Conservation (phyloP, 2,329 filamentous ascomycete species). For the Pseudopyrenochaeta lycopersici region DNA sequence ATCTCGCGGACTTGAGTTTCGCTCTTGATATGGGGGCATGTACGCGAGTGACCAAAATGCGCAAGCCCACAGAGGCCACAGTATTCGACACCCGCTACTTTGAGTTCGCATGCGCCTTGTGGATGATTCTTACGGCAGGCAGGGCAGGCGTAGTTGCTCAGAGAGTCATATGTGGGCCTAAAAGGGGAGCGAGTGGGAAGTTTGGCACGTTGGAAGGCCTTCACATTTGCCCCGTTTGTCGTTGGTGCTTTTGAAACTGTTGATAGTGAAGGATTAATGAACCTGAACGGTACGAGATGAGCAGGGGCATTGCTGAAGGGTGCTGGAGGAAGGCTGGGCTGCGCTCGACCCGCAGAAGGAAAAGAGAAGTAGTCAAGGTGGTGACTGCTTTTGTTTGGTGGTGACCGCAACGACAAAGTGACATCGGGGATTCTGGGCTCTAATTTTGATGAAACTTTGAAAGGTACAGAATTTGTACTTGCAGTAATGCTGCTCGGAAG, state of each 20-base stretch:
- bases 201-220: slow-evolving; percentile 43
- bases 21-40: slow-evolving; percentile 70
- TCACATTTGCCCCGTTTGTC: slow-evolving; percentile 33
- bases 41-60: slow-evolving; percentile 64
- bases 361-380: no score
- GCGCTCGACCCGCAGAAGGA: not conserved
- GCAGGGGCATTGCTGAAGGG: not conserved
- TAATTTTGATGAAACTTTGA: slow-evolving; percentile 12
- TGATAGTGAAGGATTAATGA: slow-evolving; percentile 1
- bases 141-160: slow-evolving; percentile 52
- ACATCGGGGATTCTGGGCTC: slow-evolving; percentile 7
- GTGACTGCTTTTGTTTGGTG: not conserved
- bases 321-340: not conserved
- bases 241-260: slow-evolving; percentile 6
- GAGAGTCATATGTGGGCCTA: slow-evolving; percentile 28
- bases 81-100: slow-evolving; percentile 65
- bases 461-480: slow-evolving; percentile 17
- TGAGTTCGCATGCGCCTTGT: slow-evolving; percentile 68
- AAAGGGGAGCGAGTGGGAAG: slow-evolving; percentile 39
- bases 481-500: slow-evolving; percentile 12
- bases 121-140: slow-evolving; percentile 65
- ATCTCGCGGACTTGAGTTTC: slow-evolving; percentile 71
- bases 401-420: slow-evolving; percentile 2
- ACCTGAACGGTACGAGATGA: not conserved
- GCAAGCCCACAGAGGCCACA: slow-evolving; percentile 73